Percentiles rank a stretch among this genome's conserved stretches.
These are phyloP conservation scores for Trapa incisa DNA, from an alignment of 345 rosid genomes.

Conservation along the genomic window DNA sequence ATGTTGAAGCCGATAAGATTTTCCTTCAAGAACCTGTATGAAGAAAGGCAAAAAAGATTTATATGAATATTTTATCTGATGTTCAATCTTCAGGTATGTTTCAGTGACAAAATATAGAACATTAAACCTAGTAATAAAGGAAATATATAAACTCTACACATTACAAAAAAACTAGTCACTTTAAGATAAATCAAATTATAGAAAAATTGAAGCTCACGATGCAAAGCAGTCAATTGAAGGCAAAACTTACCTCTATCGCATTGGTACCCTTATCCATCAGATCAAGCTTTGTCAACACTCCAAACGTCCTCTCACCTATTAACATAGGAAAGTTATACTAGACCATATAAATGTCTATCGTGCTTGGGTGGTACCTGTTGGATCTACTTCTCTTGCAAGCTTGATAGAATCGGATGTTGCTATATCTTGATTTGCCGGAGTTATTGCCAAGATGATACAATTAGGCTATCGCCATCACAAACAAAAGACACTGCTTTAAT, in stretches of 20 bases:
- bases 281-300: constrained; percentile 66
- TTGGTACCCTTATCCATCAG: constrained; percentile 76
- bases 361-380: constrained; percentile 26
- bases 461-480: constrained; percentile 30
- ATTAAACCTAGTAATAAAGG: background rate
- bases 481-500: constrained; percentile 1
- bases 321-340: constrained; percentile 7
- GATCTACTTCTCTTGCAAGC: constrained; percentile 60
- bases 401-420: constrained; percentile 69
- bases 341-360: background rate
- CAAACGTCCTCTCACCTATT: constrained; percentile 62
- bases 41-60: background rate
- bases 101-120: background rate
- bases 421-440: constrained; percentile 66
- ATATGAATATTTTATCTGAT: background rate
- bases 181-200: background rate
- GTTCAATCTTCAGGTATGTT: background rate
- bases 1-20: constrained; percentile 45
- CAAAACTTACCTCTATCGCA: constrained; percentile 44
- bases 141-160: too few relatives aligned
- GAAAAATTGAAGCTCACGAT: background rate
- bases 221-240: background rate
- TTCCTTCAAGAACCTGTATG: constrained; percentile 58
- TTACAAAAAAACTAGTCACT: too few relatives aligned
- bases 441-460: constrained; percentile 52